These are phyloP conservation scores for Zostera marina DNA, from an alignment of 116 monocot genomes.

Conservation along the genomic window DNA sequence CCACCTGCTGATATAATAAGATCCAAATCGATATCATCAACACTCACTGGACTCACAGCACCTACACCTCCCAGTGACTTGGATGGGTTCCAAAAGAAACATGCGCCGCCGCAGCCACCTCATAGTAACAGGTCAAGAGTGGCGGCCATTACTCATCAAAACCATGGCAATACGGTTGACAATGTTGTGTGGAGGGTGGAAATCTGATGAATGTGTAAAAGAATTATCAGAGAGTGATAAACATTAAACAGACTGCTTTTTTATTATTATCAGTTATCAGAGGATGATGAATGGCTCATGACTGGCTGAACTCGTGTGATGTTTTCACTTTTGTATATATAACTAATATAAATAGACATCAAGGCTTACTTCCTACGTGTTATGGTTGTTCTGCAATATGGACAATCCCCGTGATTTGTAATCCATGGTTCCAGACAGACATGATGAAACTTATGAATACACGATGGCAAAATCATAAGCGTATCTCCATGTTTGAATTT, in stretches of 20 bases:
- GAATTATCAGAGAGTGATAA: too few species aligned
- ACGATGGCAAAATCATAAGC: constrained; percentile 21
- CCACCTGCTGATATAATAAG: constrained; percentile 58
- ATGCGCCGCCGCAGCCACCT: background rate
- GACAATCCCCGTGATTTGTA: constrained; percentile 29
- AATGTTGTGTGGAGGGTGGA: constrained; percentile 37
- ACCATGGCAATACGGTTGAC: constrained; percentile 9
- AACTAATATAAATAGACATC: too few species aligned
- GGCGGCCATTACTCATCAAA: constrained; percentile 29
- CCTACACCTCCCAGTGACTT: constrained; percentile 36
- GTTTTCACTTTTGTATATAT: too few species aligned
- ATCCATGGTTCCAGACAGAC: constrained; percentile 46
- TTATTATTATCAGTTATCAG: too few species aligned
- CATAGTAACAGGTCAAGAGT: constrained; percentile 26
- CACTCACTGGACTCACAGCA: too few species aligned
- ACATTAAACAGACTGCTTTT: too few species aligned
- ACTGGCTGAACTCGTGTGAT: too few species aligned
- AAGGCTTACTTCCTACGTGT: background rate
- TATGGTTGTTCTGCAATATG: constrained; percentile 29
- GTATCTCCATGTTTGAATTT: constrained; percentile 27
- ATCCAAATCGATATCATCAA: constrained; percentile 19
- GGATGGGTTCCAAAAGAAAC: constrained; percentile 21
- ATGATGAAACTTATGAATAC: constrained; percentile 41
- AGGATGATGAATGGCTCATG: too few species aligned
- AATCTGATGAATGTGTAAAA: constrained; percentile 2